phyloP scores from a whole-genome alignment of 2,329 filamentous ascomycete genomes.

The Penicillium nordicum region DNA sequence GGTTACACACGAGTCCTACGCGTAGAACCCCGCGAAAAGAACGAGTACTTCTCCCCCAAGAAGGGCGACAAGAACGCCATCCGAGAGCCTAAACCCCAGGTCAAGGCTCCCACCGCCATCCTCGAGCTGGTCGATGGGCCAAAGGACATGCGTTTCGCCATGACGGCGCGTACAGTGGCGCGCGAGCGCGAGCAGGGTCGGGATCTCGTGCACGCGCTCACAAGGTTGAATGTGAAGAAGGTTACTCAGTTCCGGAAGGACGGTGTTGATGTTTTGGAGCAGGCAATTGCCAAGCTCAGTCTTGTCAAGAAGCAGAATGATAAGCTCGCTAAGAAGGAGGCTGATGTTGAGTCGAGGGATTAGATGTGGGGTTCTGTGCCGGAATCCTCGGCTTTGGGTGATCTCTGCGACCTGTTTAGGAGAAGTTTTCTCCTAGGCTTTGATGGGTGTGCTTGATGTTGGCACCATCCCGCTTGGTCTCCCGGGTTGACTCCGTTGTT shows the following conservation, averaged over 20 bases:
- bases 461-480: not conserved
- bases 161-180: slow-evolving; percentile 83
- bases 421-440: slow-evolving; percentile 2
- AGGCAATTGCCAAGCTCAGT: slow-evolving; percentile 58
- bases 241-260: slow-evolving; percentile 70
- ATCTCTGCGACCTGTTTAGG: not conserved
- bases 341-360: slow-evolving; percentile 12
- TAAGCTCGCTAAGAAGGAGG: slow-evolving; percentile 33
- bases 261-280: slow-evolving; percentile 66
- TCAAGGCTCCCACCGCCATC: slow-evolving; percentile 86
- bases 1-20: slow-evolving; percentile 94
- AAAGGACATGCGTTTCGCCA: slow-evolving; percentile 87
- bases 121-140: slow-evolving; percentile 94
- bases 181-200: slow-evolving; percentile 53
- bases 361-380: not conserved
- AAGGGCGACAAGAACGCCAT: slow-evolving; percentile 17
- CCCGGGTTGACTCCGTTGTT: slow-evolving; percentile 6
- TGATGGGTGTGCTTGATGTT: not conserved
- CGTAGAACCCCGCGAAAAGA: slow-evolving; percentile 74
- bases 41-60: slow-evolving; percentile 20
- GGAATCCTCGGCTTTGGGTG: not conserved
- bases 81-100: slow-evolving; percentile 45
- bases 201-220: slow-evolving; percentile 64
- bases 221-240: slow-evolving; percentile 74
- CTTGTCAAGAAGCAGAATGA: slow-evolving; percentile 33